Evolutionary conservation across 2,329 filamentous ascomycete genomes (phyloP).

Genomic region (Cladorrhinum sp.): DNA sequence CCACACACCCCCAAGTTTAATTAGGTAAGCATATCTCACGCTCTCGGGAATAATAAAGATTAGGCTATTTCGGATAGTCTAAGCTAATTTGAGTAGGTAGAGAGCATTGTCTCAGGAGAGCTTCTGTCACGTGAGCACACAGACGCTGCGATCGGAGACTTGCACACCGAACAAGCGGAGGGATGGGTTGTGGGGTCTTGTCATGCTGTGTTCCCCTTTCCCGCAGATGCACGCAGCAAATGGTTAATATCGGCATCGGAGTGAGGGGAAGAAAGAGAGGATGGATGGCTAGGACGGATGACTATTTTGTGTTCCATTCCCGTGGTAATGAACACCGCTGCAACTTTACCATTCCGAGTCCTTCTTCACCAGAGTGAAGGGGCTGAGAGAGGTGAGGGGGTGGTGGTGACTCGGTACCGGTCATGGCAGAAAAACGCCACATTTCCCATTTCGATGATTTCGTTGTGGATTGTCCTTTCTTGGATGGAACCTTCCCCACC

Average conservation of each 20-base stretch:
- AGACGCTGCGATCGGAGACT: neutral
- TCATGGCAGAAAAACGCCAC: neutral
- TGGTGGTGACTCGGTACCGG: neutral
- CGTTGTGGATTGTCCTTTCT: neutral
- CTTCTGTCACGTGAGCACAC: neutral
- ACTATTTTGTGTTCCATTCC: neutral
- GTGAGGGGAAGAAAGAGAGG: neutral
- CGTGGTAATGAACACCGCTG: neutral
- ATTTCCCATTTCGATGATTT: neutral
- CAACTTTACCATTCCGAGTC: neutral
- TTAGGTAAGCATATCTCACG: neutral
- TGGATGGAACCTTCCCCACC: slow-evolving; percentile 3
- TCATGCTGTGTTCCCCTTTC: neutral
- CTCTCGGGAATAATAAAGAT: neutral
- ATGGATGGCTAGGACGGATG: neutral
- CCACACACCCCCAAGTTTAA: neutral
- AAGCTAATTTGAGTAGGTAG: neutral
- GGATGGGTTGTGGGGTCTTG: neutral
- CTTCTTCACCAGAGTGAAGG: neutral
- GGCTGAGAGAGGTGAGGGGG: neutral
- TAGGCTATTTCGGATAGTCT: neutral
- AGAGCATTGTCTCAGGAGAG: neutral
- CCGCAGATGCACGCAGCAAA: neutral
- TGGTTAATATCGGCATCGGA: neutral
- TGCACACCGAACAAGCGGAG: neutral